These are phyloP conservation scores for Mucor plumbeus DNA, from an alignment of 371 early-diverging fungal genomes.

Conservation along the genomic window DNA sequence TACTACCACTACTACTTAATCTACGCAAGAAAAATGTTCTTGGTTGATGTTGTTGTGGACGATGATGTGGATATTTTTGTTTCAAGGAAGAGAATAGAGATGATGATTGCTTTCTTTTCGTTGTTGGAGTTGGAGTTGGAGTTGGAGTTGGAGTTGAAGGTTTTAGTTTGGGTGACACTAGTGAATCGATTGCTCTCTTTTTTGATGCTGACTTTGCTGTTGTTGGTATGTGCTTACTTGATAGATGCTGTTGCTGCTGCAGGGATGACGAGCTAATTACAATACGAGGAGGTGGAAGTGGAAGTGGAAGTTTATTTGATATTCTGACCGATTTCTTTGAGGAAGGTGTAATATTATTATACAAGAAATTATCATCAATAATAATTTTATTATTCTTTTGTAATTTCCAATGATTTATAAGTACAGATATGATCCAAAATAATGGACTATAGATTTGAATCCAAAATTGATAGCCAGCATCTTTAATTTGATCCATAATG, in stretches of 20 bases:
- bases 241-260: background rate
- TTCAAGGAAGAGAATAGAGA: background rate
- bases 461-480: constrained; percentile 34
- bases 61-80: background rate
- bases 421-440: constrained; percentile 32
- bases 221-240: background rate
- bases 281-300: background rate
- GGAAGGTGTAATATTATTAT: background rate
- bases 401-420: constrained; percentile 17
- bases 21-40: constrained; percentile 14
- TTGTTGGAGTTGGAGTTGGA: background rate
- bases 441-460: constrained; percentile 33
- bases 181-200: background rate
- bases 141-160: background rate
- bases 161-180: constrained; percentile 6
- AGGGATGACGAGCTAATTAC: constrained; percentile 3
- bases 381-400: background rate
- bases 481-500: constrained; percentile 10
- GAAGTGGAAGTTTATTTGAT: background rate
- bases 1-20: constrained; percentile 6
- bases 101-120: background rate
- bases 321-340: background rate
- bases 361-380: background rate
- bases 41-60: background rate
- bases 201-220: background rate